Evolutionary conservation across 2,329 filamentous ascomycete genomes (phyloP), one percentile per base, ranked within the genome.

Genomic region (Apiospora rasikravindrae): DNA sequence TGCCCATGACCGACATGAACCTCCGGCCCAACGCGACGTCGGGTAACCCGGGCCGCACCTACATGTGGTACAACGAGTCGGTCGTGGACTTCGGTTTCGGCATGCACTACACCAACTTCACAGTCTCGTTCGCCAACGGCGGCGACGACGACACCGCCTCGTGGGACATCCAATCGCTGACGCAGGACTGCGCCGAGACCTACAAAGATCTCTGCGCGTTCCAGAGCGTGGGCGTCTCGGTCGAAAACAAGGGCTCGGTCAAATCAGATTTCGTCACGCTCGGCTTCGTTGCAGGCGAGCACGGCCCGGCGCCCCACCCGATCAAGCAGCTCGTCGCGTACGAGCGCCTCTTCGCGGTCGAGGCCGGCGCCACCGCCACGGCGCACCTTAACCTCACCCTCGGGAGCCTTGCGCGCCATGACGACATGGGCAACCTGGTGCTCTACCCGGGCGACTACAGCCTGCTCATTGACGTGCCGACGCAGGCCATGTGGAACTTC

Each of bases 1-100:
- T 87, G 11, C 80, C 83, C 2, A 86, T 87, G 83, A 86, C 84
- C 2, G 83, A 88, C 74, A 88, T 88, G 85, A 76, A 76, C 8
- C 80, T 88, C 1, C 82, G 86, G 0, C 85, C 86, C 0, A 82
- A 83, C 72, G 74, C 75, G 1, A 76, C 74, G 10, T 75, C 70
- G 16, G 77, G 77, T 1, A 84, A 80, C 53, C 85, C 85, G 2
- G 85, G 86, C 1, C 79, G 85, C 16, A 88, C 86, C 7, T 88
- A 88, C 75, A 84, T 82, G 75, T 88, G 85, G 85, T 87, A 85
- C 76, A 81, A 82, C n/a, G 79, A 80, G n/a, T 80, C 77, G 0
- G 78, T 85, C 26, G 82, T 83, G 69, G 81, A 81, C 1, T 88
- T 87, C 74, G 86, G 85, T 6, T 82, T 80, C 73, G 86, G 86